Percentiles rank a stretch among this genome's conserved stretches.
Evolutionary conservation across 768 basidiomycete genomes (phyloP).

Genomic region (Leccinellum luteum): DNA sequence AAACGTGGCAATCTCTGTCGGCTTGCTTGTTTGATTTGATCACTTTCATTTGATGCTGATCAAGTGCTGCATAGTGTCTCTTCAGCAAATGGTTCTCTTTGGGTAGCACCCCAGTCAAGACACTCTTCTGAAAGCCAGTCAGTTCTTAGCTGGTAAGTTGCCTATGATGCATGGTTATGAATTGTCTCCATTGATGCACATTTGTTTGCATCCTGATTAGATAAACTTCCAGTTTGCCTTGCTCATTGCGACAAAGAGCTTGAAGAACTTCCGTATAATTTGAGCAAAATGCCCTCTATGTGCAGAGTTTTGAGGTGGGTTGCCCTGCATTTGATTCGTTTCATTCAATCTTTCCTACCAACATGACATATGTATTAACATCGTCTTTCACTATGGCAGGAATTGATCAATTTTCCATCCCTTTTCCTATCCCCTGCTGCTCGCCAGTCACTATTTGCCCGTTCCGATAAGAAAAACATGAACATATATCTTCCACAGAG

Average conservation of each 20-base stretch:
- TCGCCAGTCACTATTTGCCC: constrained; percentile 13
- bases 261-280: constrained; percentile 15
- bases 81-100: constrained; percentile 18
- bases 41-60: constrained; percentile 7
- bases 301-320: constrained; percentile 18
- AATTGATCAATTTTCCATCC: constrained; percentile 10
- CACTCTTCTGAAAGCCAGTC: constrained; percentile 15
- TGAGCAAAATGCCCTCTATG: constrained; percentile 17
- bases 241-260: constrained; percentile 19
- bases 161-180: neutral
- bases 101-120: constrained; percentile 20
- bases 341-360: neutral
- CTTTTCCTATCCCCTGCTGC: constrained; percentile 14
- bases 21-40: neutral
- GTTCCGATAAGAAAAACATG: constrained; percentile 10
- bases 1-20: neutral
- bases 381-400: constrained; percentile 2
- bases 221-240: constrained; percentile 17
- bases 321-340: neutral
- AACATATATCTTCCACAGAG: constrained; percentile 17
- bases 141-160: constrained; percentile 14
- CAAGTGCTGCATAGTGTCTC: constrained; percentile 8
- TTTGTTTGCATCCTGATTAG: neutral
- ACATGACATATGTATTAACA: neutral
- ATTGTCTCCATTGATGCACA: neutral